These are phyloP conservation scores for Vachellia collinsii DNA, from an alignment of 306 rosid genomes.

Conservation along the genomic window DNA sequence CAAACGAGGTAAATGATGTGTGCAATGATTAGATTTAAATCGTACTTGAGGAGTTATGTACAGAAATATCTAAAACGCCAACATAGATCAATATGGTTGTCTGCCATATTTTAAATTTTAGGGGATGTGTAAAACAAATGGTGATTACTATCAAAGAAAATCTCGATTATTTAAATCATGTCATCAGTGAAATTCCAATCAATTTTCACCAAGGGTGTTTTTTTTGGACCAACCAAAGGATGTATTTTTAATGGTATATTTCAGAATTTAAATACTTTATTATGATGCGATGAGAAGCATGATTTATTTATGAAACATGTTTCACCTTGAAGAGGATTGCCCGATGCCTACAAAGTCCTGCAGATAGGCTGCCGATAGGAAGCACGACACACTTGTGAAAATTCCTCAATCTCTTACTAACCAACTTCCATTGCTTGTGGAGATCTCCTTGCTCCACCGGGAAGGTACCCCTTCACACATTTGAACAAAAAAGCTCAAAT, in stretches of 20 bases:
- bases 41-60: background rate
- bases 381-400: conserved; percentile 82
- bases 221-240: background rate
- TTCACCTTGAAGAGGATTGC: conserved; percentile 98
- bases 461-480: conserved; percentile 68
- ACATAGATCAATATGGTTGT: background rate
- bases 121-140: background rate
- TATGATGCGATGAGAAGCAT: background rate
- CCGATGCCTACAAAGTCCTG: conserved; percentile 94
- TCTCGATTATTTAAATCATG: background rate
- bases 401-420: conserved; percentile 76
- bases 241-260: too few species aligned
- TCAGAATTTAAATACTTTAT: too few species aligned
- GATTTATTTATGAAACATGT: background rate
- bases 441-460: conserved; percentile 88
- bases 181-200: background rate
- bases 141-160: background rate
- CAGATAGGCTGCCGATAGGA: conserved; percentile 85
- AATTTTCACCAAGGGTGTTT: background rate
- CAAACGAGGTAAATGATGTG: background rate
- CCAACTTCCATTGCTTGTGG: conserved; percentile 81
- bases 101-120: background rate
- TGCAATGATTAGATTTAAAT: background rate
- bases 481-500: background rate
- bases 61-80: background rate